Conservation (phyloP, 768 basidiomycete species). For the Suillus cothurnatus region DNA sequence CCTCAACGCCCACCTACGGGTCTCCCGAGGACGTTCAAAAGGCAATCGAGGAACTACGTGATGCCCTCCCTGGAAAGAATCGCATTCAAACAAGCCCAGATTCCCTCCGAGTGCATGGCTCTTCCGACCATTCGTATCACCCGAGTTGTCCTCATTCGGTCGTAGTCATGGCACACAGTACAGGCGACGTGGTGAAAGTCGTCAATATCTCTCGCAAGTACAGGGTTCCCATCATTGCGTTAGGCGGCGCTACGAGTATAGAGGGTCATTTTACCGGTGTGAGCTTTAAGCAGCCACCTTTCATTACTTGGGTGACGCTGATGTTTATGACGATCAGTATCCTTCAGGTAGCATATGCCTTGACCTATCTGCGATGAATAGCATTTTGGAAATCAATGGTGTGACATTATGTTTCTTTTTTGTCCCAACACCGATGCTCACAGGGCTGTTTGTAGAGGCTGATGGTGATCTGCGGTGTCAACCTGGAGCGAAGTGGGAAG, state of each 20-base stretch:
- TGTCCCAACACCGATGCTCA: conserved; percentile 8
- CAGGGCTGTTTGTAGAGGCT: conserved; percentile 43
- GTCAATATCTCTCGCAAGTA: conserved; percentile 77
- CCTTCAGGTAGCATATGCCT: conserved; percentile 64
- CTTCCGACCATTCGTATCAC: conserved; percentile 71
- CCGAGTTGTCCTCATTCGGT: conserved; percentile 56
- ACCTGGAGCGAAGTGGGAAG: conserved; percentile 77
- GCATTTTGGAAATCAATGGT: conserved; percentile 61
- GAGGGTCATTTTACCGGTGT: conserved; percentile 88
- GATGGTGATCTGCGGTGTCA: conserved; percentile 81
- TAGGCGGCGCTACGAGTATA: conserved; percentile 83
- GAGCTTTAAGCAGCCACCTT: conserved; percentile 19
- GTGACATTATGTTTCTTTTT: conserved; percentile 17
- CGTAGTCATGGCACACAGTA: conserved; percentile 62
- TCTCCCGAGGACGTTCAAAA: conserved; percentile 45
- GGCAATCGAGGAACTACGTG: conserved; percentile 56
- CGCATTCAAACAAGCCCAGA: conserved; percentile 54
- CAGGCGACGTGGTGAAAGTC: conserved; percentile 81
- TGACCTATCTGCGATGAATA: conserved; percentile 69
- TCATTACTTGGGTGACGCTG: neutral
- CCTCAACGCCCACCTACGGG: conserved; percentile 41
- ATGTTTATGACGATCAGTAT: conserved; percentile 26
- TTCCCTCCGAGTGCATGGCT: conserved; percentile 57
- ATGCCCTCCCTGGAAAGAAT: conserved; percentile 46
- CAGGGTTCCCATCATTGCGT: conserved; percentile 76